phyloP scores from a whole-genome alignment of 179 eudicot genomes.

The Silene vulgaris region DNA sequence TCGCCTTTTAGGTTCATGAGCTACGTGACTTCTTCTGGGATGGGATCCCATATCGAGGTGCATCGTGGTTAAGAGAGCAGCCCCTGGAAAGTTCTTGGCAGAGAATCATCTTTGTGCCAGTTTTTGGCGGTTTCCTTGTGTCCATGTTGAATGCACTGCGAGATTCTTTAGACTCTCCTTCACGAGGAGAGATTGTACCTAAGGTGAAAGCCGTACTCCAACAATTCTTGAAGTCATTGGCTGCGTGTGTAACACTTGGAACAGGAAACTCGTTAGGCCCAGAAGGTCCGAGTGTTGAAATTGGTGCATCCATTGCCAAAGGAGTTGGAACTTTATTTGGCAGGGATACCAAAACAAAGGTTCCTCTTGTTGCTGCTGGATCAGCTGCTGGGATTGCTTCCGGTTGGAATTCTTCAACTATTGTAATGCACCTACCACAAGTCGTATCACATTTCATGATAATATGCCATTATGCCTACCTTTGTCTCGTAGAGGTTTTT shows the following conservation, averaged over 20 bases:
- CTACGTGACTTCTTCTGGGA: conserved; percentile 86
- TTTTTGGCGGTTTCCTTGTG: conserved; percentile 74
- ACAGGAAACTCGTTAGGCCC: conserved; percentile 97
- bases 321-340: conserved; percentile 57
- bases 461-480: too few species aligned
- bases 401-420: conserved; percentile 52
- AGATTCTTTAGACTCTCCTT: conserved; percentile 41
- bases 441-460: conserved; percentile 7
- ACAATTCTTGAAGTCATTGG: conserved; percentile 67
- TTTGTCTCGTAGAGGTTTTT: too few species aligned
- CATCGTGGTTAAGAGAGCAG: conserved; percentile 88
- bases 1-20: conserved; percentile 64
- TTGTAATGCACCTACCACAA: conserved; percentile 28
- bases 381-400: conserved; percentile 98
- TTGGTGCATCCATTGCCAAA: conserved; percentile 82
- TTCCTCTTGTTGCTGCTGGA: conserved; percentile 88
- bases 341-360: conserved; percentile 42
- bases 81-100: conserved; percentile 53
- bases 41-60: conserved; percentile 71
- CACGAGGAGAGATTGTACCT: conserved; percentile 29
- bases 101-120: conserved; percentile 66
- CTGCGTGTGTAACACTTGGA: conserved; percentile 88
- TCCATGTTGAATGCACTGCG: conserved; percentile 52
- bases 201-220: conserved; percentile 40
- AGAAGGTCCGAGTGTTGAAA: conserved; percentile 98